phyloP scores from a whole-genome alignment of 1,284 basidiomycete species.

The Phlebopus sp. region DNA sequence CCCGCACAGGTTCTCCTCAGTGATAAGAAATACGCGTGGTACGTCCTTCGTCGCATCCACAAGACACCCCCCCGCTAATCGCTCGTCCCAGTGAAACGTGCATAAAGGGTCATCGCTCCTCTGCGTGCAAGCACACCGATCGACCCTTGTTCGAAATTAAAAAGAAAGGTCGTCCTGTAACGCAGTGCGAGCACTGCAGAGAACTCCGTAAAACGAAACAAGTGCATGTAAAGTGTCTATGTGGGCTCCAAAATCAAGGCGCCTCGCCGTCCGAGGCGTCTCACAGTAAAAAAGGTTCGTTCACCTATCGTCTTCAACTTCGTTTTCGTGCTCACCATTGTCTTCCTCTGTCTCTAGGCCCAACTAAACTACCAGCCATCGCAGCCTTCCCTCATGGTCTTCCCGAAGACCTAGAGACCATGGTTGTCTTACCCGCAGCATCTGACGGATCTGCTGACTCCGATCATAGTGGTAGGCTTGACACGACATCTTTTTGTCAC shows the following conservation, averaged over 20 bases:
- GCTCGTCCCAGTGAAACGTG: constrained; percentile 61
- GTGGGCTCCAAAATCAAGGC: constrained; percentile 40
- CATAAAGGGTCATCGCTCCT: constrained; percentile 82
- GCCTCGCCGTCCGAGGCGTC: constrained; percentile 31
- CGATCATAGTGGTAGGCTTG: constrained; percentile 45
- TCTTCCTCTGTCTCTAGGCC: constrained; percentile 35
- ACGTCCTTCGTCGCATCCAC: constrained; percentile 21
- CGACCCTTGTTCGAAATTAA: constrained; percentile 78
- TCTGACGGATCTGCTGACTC: constrained; percentile 47
- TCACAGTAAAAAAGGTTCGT: constrained; percentile 57
- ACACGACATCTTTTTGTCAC: constrained; percentile 30
- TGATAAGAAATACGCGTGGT: constrained; percentile 83
- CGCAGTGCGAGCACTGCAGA: constrained; percentile 76
- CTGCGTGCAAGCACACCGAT: constrained; percentile 73
- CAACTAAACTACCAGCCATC: constrained; percentile 54
- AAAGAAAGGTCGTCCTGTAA: constrained; percentile 79
- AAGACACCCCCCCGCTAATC: constrained; percentile 6
- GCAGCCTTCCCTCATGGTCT: constrained; percentile 73
- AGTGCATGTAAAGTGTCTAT: constrained; percentile 68
- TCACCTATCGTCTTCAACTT: constrained; percentile 25
- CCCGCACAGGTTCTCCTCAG: constrained; percentile 64
- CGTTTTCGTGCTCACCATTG: constrained; percentile 43
- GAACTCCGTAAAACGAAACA: constrained; percentile 74
- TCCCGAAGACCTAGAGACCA: constrained; percentile 60
- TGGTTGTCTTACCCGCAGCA: constrained; percentile 44